Evolutionary conservation across 805 yeast genomes (phyloP).

Genomic region (Isabelozyma gotoi): DNA sequence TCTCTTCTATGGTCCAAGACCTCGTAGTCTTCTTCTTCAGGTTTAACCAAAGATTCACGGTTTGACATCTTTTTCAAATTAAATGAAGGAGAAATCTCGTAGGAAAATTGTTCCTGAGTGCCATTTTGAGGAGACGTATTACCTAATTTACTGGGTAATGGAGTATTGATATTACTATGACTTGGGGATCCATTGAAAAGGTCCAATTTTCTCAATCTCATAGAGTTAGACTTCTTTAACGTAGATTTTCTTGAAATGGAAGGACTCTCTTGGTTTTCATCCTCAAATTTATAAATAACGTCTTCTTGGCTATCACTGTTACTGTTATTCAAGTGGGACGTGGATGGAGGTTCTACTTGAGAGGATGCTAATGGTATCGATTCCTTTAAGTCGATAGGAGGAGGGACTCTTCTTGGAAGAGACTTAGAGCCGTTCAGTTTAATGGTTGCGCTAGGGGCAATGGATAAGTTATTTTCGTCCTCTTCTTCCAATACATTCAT

Average conservation of each 20-base stretch:
- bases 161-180: too few relatives aligned
- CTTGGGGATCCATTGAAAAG: constrained; percentile 24
- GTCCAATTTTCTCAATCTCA: constrained; percentile 40
- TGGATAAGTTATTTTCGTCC: constrained; percentile 20
- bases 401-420: constrained; percentile 5
- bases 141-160: background rate
- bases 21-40: constrained; percentile 10
- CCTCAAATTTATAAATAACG: constrained; percentile 30
- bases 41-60: constrained; percentile 13
- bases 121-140: constrained; percentile 1
- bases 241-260: constrained; percentile 39
- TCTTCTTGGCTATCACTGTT: constrained; percentile 22
- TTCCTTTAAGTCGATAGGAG: constrained; percentile 5
- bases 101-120: background rate
- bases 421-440: background rate
- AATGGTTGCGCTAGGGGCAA: background rate
- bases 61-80: constrained; percentile 9
- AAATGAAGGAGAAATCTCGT: constrained; percentile 14
- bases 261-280: constrained; percentile 23
- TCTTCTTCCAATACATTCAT: constrained; percentile 36
- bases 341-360: too few relatives aligned
- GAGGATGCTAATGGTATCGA: too few relatives aligned
- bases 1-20: constrained; percentile 5
- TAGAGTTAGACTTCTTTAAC: constrained; percentile 38
- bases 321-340: too few relatives aligned